These are phyloP conservation scores for Colletotrichum sp. DNA, from an alignment of 2,329 filamentous ascomycete genomes.

Conservation along the genomic window DNA sequence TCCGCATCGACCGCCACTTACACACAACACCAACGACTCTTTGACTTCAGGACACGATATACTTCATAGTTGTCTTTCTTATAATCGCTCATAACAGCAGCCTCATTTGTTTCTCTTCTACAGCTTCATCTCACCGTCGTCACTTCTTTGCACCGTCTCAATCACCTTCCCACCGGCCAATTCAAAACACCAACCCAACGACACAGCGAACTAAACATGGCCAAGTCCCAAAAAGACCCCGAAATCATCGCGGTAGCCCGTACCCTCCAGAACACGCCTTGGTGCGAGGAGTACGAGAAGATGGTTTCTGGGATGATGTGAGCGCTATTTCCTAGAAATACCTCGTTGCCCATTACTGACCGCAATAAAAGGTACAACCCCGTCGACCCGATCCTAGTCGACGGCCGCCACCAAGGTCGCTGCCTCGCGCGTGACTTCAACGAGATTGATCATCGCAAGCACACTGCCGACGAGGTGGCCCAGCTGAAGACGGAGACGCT, in stretches of 20 bases:
- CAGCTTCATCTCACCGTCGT: rapidly evolving
- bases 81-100: rapidly evolving
- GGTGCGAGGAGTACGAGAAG: conserved; percentile 17
- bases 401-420: conserved; percentile 51
- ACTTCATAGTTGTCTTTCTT: neutral
- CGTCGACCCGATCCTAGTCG: conserved; percentile 46
- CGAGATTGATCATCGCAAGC: conserved; percentile 58
- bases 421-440: conserved; percentile 54
- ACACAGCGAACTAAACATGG: too few species aligned
- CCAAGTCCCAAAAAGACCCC: neutral
- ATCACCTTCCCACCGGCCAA: neutral
- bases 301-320: conserved; percentile 19
- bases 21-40: neutral
- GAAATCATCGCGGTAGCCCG: neutral
- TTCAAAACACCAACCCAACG: too few species aligned
- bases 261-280: neutral
- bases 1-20: neutral
- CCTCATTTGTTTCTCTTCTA: neutral
- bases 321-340: neutral
- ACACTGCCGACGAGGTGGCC: conserved; percentile 34
- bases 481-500: conserved; percentile 46
- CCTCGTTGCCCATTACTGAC: neutral
- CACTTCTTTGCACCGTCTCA: neutral
- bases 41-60: neutral
- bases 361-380: conserved; percentile 47